These are phyloP conservation scores for Exophiala mesophila DNA, from an alignment of 2,329 filamentous ascomycete species.

Conservation along the genomic window DNA sequence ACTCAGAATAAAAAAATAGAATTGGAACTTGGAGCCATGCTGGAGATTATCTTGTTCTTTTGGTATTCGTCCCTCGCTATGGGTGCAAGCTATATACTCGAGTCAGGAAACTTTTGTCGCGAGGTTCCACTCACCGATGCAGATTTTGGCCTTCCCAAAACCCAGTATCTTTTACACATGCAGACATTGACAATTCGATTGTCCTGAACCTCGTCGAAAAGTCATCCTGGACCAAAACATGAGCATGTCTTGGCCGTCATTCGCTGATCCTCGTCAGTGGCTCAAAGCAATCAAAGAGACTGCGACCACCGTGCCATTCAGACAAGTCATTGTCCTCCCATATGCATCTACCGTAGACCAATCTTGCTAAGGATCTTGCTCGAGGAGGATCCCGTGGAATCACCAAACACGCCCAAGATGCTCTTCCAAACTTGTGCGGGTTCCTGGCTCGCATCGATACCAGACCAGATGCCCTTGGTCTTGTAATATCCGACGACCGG, in stretches of 20 bases:
- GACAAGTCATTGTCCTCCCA: no score
- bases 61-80: slow-evolving; percentile 17
- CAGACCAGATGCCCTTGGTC: slow-evolving; percentile 94
- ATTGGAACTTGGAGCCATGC: no score
- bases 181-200: slow-evolving; percentile 6
- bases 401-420: slow-evolving; percentile 76
- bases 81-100: slow-evolving; percentile 21
- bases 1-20: no score
- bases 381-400: slow-evolving; percentile 47
- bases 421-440: slow-evolving; percentile 94
- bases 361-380: slow-evolving; percentile 50
- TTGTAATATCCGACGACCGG: slow-evolving; percentile 96
- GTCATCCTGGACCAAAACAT: background rate
- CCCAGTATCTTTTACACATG: slow-evolving; percentile 19
- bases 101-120: slow-evolving; percentile 11
- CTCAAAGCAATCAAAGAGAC: no score
- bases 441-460: slow-evolving; percentile 92
- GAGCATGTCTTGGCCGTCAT: background rate
- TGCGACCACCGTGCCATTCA: no score
- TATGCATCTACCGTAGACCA: slow-evolving; percentile 36
- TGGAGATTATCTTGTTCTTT: slow-evolving; percentile 2
- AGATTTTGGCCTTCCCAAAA: slow-evolving; percentile 8
- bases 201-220: background rate
- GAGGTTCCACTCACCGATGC: slow-evolving; percentile 16
- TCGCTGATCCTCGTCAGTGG: background rate